Conservation (phyloP, 148 eudicot species). For the Mesembryanthemum crystallinum region DNA sequence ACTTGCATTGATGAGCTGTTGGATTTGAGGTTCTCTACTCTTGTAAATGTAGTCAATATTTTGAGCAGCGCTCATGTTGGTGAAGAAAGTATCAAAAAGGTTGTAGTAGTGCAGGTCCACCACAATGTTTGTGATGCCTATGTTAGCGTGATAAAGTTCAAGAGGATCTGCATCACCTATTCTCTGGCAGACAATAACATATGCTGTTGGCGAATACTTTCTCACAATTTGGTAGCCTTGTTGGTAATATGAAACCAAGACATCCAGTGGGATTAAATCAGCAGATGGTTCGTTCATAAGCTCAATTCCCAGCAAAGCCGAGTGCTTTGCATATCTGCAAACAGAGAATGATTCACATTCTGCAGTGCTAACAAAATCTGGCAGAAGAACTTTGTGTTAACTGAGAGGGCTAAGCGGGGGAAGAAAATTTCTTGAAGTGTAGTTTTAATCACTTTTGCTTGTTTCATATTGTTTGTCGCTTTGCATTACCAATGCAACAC, state of each 20-base stretch:
- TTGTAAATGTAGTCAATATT: slow-evolving; percentile 65
- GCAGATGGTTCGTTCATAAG: slow-evolving; percentile 76
- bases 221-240: slow-evolving; percentile 59
- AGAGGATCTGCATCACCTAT: slow-evolving; percentile 77
- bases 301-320: slow-evolving; percentile 74
- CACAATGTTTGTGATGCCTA: slow-evolving; percentile 50
- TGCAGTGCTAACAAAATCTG: too few relatives aligned
- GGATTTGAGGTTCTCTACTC: slow-evolving; percentile 58
- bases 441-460: background rate
- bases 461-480: background rate
- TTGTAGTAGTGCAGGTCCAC: slow-evolving; percentile 79
- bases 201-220: slow-evolving; percentile 59
- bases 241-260: slow-evolving; percentile 55
- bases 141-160: slow-evolving; percentile 65
- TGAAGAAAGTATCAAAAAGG: slow-evolving; percentile 55
- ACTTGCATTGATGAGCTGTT: slow-evolving; percentile 48
- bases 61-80: slow-evolving; percentile 47
- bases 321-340: slow-evolving; percentile 65
- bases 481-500: too few relatives aligned
- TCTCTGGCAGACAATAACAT: slow-evolving; percentile 73
- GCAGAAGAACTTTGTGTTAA: too few relatives aligned
- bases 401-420: too few relatives aligned
- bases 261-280: slow-evolving; percentile 50
- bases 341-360: too few relatives aligned
- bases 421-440: too few relatives aligned